Conservation (phyloP, 164 flowering plant species). For the Vitis riparia region DNA sequence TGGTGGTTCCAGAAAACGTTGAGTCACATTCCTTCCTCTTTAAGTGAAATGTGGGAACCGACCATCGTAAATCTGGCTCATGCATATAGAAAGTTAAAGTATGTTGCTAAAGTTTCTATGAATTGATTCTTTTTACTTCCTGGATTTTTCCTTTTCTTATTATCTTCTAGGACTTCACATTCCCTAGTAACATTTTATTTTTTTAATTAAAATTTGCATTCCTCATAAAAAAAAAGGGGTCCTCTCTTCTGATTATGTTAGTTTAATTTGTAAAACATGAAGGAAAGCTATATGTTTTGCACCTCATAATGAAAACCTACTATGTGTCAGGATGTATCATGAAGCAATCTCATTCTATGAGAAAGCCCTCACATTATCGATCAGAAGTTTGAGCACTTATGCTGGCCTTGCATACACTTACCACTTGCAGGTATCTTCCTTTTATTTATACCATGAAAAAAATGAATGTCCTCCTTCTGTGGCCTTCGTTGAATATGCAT, state of each 20-base stretch:
- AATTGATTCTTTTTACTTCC: neutral
- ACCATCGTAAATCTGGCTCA: constrained; percentile 96
- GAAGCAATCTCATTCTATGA: constrained; percentile 88
- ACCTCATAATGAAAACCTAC: neutral
- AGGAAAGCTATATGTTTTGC: too few relatives aligned
- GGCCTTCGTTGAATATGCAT: neutral
- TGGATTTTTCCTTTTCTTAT: neutral
- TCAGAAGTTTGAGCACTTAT: constrained; percentile 88
- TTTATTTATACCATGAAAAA: neutral
- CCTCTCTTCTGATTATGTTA: neutral
- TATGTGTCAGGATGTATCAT: constrained; percentile 58
- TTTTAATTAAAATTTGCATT: neutral
- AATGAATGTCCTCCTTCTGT: neutral
- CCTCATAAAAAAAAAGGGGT: neutral
- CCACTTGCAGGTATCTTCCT: constrained; percentile 73
- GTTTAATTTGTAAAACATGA: too few relatives aligned
- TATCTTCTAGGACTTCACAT: neutral
- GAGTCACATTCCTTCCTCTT: constrained; percentile 60
- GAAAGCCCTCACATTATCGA: constrained; percentile 86
- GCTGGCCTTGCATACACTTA: constrained; percentile 97
- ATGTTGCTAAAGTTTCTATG: constrained; percentile 18
- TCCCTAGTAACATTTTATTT: too few relatives aligned
- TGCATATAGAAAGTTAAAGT: constrained; percentile 82
- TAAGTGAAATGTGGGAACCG: constrained; percentile 94
- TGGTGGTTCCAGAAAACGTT: constrained; percentile 91